phyloP scores from a whole-genome alignment of 2,329 filamentous ascomycete species.

The Ascochyta koolunga region DNA sequence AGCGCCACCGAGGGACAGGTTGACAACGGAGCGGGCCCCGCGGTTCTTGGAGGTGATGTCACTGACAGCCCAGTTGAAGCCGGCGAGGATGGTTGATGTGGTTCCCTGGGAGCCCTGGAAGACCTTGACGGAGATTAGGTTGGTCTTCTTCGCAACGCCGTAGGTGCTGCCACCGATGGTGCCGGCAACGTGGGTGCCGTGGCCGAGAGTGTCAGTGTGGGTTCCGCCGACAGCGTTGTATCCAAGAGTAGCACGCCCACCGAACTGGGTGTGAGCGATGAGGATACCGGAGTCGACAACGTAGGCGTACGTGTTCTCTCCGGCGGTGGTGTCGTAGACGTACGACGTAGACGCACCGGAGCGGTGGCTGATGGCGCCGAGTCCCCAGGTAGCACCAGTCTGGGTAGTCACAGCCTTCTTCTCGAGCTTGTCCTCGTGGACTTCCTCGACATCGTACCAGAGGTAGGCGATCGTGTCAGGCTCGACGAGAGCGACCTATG shows the following conservation, averaged over 20 bases:
- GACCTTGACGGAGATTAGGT: conserved; percentile 38
- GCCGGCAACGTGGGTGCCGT: conserved; percentile 31
- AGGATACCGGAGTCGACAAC: conserved; percentile 68
- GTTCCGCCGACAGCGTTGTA: conserved; percentile 20
- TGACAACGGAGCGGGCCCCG: conserved; percentile 26
- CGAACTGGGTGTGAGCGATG: conserved; percentile 53
- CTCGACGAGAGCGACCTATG: conserved; percentile 22
- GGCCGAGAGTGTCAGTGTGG: conserved; percentile 26
- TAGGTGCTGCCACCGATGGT: conserved; percentile 25
- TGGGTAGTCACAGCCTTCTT: conserved; percentile 26
- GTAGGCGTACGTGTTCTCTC: conserved; percentile 55
- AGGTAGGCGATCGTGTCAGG: conserved; percentile 22
- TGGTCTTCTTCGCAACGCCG: conserved; percentile 30
- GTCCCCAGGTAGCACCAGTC: conserved; percentile 29
- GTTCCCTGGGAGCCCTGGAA: conserved; percentile 16
- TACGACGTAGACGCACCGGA: conserved; percentile 20
- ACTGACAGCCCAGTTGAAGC: conserved; percentile 33
- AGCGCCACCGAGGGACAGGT: conserved; percentile 39
- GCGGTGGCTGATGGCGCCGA: conserved; percentile 27
- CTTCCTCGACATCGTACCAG: conserved; percentile 17
- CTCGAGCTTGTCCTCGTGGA: conserved; percentile 14
- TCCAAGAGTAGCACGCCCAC: conserved; percentile 27
- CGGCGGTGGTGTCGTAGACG: conserved; percentile 26
- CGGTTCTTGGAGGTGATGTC: conserved; percentile 27
- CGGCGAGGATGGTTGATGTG: conserved; percentile 22